Evolutionary conservation across 129 eudicot genomes (phyloP), one percentile per base, ranked within the genome.

Genomic region (Centaurea solstitialis): DNA sequence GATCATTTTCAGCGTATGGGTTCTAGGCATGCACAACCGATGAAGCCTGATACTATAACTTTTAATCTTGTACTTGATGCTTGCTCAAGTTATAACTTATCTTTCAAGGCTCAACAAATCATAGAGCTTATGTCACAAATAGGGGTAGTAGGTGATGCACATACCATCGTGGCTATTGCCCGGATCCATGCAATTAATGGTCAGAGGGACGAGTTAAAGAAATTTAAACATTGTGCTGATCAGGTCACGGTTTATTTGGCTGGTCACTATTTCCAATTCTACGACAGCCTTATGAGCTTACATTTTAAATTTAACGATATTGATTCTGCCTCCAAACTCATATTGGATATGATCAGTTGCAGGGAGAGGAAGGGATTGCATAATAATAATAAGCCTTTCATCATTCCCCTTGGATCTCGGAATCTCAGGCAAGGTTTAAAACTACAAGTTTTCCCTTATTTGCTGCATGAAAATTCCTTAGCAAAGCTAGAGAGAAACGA

Each of bases 51-150:
- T 80, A 89, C 91, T 5, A 9, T 81, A 78, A 70, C 88, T 72
- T 95, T 93, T 77, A 95, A 95, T 87, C 92, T 93, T 68, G 88
- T 91, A 85, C 94, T 95, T 81, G 89, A 91, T 88, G 93, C 93
- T 64, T 93, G 97, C 82, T 78, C 84, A 66, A 81, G 90, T 80
- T 87, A 83, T 86, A 82, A 84, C 80, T 76, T 89, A 26, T 69
- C 91, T 67, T 85, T 89, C 18, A 95, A 88, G 75, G 99, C 89
- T 65, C 90, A 87, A 6, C 88, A 89, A 80, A 83, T 93, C 74
- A 82, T 93, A 40, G 98, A 93, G 87, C 39, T 85, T 50, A 93
- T 95, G 99, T 84, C 99, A 22, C 88, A 71, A 85, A 79, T 84
- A 41, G 92, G 98, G 65, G 89, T 93, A 9, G 68, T 79, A 8